phyloP scores from a whole-genome alignment of 2,329 filamentous ascomycete species.

The Xylariaceae sp. region DNA sequence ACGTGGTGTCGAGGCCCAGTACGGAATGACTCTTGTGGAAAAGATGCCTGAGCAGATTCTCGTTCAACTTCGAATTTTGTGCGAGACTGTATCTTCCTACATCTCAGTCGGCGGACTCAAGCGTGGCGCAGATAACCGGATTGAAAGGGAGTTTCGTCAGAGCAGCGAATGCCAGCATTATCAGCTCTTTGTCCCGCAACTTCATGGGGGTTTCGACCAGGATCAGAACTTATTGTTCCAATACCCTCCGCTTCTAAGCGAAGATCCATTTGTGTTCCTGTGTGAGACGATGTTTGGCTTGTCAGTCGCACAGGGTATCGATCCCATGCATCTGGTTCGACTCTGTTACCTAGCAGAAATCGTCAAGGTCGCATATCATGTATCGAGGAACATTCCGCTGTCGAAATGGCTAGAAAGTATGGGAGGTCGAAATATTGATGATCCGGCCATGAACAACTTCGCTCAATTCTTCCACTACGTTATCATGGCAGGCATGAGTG shows the following conservation, averaged over 20 bases:
- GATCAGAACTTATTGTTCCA: too few relatives aligned
- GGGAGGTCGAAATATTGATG: conserved; percentile 38
- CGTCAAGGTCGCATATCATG: conserved; percentile 68
- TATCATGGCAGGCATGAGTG: conserved; percentile 42
- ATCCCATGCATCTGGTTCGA: conserved; percentile 74
- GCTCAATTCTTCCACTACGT: conserved; percentile 51
- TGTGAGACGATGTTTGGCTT: conserved; percentile 73
- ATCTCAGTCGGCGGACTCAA: conserved; percentile 70
- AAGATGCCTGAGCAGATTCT: conserved; percentile 80
- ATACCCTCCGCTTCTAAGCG: conserved; percentile 57
- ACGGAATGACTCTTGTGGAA: conserved; percentile 71
- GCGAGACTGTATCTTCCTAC: conserved; percentile 85
- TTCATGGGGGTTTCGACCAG: conserved; percentile 38
- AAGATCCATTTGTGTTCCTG: conserved; percentile 77
- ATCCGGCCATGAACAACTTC: conserved; percentile 50
- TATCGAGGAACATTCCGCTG: conserved; percentile 51
- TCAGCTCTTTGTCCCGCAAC: conserved; percentile 67
- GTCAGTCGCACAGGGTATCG: conserved; percentile 62
- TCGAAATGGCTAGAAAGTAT: conserved; percentile 47
- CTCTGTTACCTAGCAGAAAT: conserved; percentile 90
- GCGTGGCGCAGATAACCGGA: conserved; percentile 54
- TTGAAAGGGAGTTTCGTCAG: conserved; percentile 62
- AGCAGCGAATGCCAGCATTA: conserved; percentile 70
- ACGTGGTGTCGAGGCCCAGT: conserved; percentile 72
- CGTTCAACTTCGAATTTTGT: conserved; percentile 81